These are phyloP conservation scores for Elsinoe arachidis DNA, from an alignment of 2,329 filamentous ascomycete genomes.

Conservation along the genomic window DNA sequence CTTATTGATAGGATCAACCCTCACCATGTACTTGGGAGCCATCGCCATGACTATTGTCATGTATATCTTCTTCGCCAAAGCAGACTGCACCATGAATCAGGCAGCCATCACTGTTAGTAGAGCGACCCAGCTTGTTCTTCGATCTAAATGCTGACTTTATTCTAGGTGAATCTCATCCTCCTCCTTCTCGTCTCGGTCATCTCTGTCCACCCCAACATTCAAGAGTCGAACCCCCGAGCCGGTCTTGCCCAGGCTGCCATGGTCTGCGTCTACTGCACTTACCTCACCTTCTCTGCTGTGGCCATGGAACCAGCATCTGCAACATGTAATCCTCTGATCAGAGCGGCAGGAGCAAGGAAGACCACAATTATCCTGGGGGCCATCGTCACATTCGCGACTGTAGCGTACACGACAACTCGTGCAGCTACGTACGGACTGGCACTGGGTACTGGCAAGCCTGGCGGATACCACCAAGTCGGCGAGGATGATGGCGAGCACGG, in stretches of 20 bases:
- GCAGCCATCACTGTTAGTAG: slow-evolving; percentile 67
- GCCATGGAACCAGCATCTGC: slow-evolving; percentile 97
- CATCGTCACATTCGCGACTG: slow-evolving; percentile 90
- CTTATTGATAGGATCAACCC: slow-evolving; percentile 80
- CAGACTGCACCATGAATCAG: slow-evolving; percentile 89
- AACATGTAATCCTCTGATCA: slow-evolving; percentile 85
- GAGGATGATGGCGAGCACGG: slow-evolving; percentile 73
- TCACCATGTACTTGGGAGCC: slow-evolving; percentile 87
- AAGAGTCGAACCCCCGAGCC: slow-evolving; percentile 86
- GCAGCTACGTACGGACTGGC: slow-evolving; percentile 86
- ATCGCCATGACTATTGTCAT: slow-evolving; percentile 92
- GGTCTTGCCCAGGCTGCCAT: slow-evolving; percentile 96
- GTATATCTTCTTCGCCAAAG: slow-evolving; percentile 87
- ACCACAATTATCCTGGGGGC: slow-evolving; percentile 88
- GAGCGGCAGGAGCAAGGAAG: slow-evolving; percentile 75
- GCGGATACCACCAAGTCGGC: slow-evolving; percentile 49
- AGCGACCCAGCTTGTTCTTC: background rate
- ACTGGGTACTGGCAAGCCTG: slow-evolving; percentile 52
- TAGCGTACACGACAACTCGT: slow-evolving; percentile 94
- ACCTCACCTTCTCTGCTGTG: slow-evolving; percentile 94
- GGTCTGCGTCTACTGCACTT: slow-evolving; percentile 96
- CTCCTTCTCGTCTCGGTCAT: slow-evolving; percentile 72
- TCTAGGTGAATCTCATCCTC: slow-evolving; percentile 69
- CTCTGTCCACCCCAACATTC: slow-evolving; percentile 81
- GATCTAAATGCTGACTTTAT: slow-evolving; percentile 2